These are phyloP conservation scores for Podaxis mareebaensis DNA, from an alignment of 768 basidiomycete species.

Conservation along the genomic window DNA sequence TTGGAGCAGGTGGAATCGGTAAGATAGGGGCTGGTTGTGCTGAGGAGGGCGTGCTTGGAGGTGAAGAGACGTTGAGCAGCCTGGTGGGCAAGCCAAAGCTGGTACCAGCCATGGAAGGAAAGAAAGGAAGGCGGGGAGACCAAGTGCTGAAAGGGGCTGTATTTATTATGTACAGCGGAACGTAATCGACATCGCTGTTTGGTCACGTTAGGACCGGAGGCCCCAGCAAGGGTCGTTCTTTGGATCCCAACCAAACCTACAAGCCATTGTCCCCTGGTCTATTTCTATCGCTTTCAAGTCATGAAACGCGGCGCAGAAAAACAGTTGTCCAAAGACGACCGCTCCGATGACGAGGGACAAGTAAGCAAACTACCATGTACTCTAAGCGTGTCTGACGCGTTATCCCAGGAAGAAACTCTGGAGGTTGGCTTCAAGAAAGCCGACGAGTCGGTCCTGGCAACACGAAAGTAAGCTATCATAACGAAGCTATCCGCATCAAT, in stretches of 20 bases:
- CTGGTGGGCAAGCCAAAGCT: constrained; percentile 4
- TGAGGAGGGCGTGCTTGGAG: neutral
- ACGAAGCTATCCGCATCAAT: neutral
- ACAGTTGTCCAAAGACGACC: constrained; percentile 62
- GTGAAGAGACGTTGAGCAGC: neutral
- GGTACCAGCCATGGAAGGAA: neutral
- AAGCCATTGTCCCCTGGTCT: neutral
- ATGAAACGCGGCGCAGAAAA: constrained; percentile 79
- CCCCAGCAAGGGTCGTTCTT: neutral
- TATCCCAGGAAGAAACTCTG: constrained; percentile 22
- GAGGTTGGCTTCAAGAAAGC: constrained; percentile 54
- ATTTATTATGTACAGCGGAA: neutral
- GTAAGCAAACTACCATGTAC: constrained; percentile 15
- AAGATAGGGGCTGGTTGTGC: neutral
- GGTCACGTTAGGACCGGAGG: neutral
- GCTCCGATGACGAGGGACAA: constrained; percentile 38
- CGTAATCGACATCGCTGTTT: neutral
- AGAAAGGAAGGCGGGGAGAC: neutral
- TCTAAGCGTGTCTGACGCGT: constrained; percentile 5
- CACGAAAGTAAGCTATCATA: constrained; percentile 50
- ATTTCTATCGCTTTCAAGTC: neutral
- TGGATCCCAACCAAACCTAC: neutral
- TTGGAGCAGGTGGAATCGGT: neutral
- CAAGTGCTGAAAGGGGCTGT: neutral
- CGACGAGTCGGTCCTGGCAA: constrained; percentile 53